Base-by-base conservation (phyloP, 768 basidiomycete genomes). In the Candolleomyces eurysporus region DNA sequence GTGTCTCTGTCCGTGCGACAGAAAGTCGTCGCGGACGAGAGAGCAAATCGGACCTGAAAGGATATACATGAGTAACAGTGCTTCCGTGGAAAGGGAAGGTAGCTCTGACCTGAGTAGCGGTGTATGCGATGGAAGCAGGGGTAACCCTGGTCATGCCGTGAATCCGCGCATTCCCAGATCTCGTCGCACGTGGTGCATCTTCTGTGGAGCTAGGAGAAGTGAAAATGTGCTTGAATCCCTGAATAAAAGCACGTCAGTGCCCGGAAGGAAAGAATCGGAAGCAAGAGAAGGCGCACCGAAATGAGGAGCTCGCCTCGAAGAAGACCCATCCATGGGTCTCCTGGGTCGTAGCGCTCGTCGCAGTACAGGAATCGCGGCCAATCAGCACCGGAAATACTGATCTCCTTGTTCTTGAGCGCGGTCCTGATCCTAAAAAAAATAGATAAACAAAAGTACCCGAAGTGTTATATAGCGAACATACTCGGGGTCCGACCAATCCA, bases 141-240 rank as follows among this genome's bases (percentile, higher is more conserved):
- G 58, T 59, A 7, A 59, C 58, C 3, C 19, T 11, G 8, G 48
- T 32, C 58, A 59, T 59, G 3, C 58, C 58, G 17, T 59, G 58
- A 40, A 59, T 59, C 1, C 48, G n/a, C 11, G 58, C 43, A 22
- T 59, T 59, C 8, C 58, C 46, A 2, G 46, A 59, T 2, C 58
- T 19, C 3, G 58, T 59, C 21, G 58, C 31, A 19, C 36, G 21
- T 1, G 45, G 46, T 9, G 49, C 58, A 30, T 39, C 30, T 11
- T 59, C 58, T 1, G 50, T 48, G 5, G 58, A 59, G 48, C 58
- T 59, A 1, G 58, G 58, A 2, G 48, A 49, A 4, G 58, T 59
- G 31, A 59, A 59, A 11, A 59, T 40, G 32, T 59, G 48, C 32
- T 59, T 59, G 17, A 14, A 59, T 17, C 26, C 58, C 58, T 59